These are phyloP conservation scores for Plasmopara halstedii DNA, from an alignment of 352 stramenopile species.

Conservation along the genomic window DNA sequence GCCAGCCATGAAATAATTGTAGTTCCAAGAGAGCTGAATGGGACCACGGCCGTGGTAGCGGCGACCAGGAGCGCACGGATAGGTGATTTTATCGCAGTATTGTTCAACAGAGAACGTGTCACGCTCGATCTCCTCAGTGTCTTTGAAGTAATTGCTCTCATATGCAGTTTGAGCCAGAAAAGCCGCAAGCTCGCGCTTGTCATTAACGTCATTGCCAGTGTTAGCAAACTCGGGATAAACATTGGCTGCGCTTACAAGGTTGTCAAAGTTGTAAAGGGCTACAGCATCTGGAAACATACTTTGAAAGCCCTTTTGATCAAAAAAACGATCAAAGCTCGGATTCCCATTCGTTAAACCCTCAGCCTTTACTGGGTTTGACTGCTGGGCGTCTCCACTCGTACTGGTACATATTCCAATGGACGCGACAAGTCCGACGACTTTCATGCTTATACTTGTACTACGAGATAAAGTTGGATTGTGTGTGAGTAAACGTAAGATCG, in stretches of 20 bases:
- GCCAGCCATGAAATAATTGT: slow-evolving; percentile 40
- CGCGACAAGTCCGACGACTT: too few species aligned
- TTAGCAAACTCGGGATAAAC: slow-evolving; percentile 43
- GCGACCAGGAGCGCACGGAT: slow-evolving; percentile 23
- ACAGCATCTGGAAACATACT: slow-evolving; percentile 30
- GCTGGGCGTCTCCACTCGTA: too few species aligned
- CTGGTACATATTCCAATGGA: too few species aligned
- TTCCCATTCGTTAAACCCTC: too few species aligned
- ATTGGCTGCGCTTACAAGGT: slow-evolving; percentile 24
- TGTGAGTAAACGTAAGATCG: too few species aligned
- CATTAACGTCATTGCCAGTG: slow-evolving; percentile 27
- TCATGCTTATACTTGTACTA: too few species aligned
- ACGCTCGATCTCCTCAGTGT: slow-evolving; percentile 28
- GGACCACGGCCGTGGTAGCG: slow-evolving; percentile 39
- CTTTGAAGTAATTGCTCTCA: slow-evolving; percentile 38
- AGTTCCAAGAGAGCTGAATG: slow-evolving; percentile 50
- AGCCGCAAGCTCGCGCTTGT: slow-evolving; percentile 34
- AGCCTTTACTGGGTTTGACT: too few species aligned
- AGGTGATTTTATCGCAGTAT: slow-evolving; percentile 36
- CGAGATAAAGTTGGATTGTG: too few species aligned
- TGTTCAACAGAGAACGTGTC: slow-evolving; percentile 29
- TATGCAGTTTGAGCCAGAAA: slow-evolving; percentile 41
- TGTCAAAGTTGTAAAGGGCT: slow-evolving; percentile 35
- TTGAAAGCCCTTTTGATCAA: slow-evolving; percentile 28
- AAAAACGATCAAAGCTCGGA: slow-evolving; percentile 27